These are phyloP conservation scores for Rhodotorula sp. DNA, from an alignment of 1,284 basidiomycete genomes.

Conservation along the genomic window DNA sequence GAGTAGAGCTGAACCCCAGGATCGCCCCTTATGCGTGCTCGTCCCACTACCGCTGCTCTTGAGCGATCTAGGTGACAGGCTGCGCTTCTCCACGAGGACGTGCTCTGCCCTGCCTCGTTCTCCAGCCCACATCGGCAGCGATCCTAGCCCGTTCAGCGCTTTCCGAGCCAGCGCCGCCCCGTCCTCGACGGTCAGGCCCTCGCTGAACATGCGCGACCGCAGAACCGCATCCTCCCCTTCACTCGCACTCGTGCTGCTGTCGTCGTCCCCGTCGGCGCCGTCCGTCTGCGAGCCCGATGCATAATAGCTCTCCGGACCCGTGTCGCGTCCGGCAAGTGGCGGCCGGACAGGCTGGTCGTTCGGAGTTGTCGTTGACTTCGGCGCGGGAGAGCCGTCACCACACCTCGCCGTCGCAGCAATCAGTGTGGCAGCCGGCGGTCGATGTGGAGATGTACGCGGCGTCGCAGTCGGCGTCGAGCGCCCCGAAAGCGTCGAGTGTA, in stretches of 20 bases:
- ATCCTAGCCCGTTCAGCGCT: background rate
- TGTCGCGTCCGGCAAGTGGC: no score
- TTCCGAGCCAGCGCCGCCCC: background rate
- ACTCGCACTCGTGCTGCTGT: conserved; percentile 19
- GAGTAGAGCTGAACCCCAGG: conserved; percentile 31
- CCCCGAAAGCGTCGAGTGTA: background rate
- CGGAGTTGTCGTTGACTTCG: no score
- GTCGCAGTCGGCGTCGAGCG: conserved; percentile 5
- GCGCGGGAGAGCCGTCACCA: no score
- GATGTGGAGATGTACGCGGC: conserved; percentile 6
- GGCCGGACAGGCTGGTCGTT: no score
- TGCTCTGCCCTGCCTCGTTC: conserved; percentile 33
- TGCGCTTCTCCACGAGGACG: conserved; percentile 33
- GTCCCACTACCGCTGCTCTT: background rate
- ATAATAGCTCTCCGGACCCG: conserved; percentile 26
- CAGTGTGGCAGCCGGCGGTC: conserved; percentile 2
- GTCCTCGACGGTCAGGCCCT: background rate
- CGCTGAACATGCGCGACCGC: background rate
- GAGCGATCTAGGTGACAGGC: conserved; percentile 1
- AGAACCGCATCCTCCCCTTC: conserved; percentile 11
- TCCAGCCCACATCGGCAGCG: conserved; percentile 6
- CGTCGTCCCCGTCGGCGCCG: conserved; percentile 16
- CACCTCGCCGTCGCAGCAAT: background rate
- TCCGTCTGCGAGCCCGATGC: conserved; percentile 30
- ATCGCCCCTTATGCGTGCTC: background rate